These are phyloP conservation scores for Marasmius tenuissimus DNA, from an alignment of 1,284 basidiomycete species.

Conservation along the genomic window DNA sequence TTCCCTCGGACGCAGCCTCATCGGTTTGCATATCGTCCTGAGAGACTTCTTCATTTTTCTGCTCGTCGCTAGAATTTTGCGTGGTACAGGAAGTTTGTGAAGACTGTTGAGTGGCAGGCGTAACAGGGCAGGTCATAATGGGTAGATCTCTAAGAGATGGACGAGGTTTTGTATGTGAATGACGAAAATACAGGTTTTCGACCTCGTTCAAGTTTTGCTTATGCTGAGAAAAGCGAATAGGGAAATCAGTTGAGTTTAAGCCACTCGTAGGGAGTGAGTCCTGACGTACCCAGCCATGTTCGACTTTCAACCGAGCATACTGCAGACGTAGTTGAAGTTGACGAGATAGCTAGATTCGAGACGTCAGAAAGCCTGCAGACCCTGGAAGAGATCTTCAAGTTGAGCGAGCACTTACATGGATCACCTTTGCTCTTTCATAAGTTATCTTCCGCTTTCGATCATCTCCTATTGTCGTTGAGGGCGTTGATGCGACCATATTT, in stretches of 20 bases:
- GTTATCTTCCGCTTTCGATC: slow-evolving; percentile 48
- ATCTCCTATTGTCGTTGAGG: slow-evolving; percentile 18
- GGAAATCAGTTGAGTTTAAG: not conserved
- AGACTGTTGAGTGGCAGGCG: not conserved
- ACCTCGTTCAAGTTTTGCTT: slow-evolving; percentile 60
- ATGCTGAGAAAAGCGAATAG: slow-evolving; percentile 36
- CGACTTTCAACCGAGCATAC: slow-evolving; percentile 76
- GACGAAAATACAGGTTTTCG: slow-evolving; percentile 62
- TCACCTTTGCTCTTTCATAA: slow-evolving; percentile 60
- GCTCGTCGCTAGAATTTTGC: no score
- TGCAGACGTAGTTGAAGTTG: slow-evolving; percentile 76
- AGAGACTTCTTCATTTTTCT: no score
- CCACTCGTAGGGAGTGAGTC: not conserved
- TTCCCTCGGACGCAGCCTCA: not conserved
- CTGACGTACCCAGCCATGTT: slow-evolving; percentile 72
- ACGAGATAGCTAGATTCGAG: slow-evolving; percentile 52
- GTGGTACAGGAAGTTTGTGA: not conserved
- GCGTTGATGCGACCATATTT: not conserved
- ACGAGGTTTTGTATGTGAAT: slow-evolving; percentile 34
- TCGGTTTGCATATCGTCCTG: not conserved
- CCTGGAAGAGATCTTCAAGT: not conserved
- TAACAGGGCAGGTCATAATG: not conserved
- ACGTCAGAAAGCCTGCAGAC: not conserved
- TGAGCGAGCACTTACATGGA: slow-evolving; percentile 47
- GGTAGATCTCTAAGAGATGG: not conserved